Conservation (phyloP, 306 rosid genomes). For the Quercus bicolor region DNA sequence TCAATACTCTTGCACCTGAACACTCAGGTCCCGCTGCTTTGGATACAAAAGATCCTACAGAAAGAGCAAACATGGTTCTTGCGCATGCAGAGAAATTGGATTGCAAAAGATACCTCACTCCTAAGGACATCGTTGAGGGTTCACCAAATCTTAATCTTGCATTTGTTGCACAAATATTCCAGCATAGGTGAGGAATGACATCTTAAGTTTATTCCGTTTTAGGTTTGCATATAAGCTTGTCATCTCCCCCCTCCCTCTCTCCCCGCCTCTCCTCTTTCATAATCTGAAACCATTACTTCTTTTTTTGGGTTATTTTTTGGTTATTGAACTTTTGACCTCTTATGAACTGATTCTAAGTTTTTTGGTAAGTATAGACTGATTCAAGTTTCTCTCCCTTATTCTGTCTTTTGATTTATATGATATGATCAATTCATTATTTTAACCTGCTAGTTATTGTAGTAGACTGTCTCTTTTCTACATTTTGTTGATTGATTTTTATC, state of each 20-base stretch:
- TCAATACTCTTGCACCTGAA: slow-evolving; percentile 94
- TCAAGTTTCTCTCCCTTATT: neutral
- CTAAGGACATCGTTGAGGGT: slow-evolving; percentile 92
- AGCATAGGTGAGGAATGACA: slow-evolving; percentile 69
- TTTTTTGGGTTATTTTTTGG: neutral
- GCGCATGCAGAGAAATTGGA: slow-evolving; percentile 92
- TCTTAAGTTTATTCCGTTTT: neutral
- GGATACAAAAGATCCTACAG: slow-evolving; percentile 63
- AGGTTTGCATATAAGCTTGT: slow-evolving; percentile 12
- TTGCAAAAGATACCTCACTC: slow-evolving; percentile 89
- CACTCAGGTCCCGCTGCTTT: slow-evolving; percentile 63
- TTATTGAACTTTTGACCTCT: neutral
- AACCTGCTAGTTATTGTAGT: neutral
- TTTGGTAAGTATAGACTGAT: neutral
- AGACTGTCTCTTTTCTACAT: neutral
- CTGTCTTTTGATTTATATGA: neutral
- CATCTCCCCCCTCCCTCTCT: neutral
- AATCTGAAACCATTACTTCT: no score
- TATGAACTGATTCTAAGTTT: neutral
- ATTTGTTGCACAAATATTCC: slow-evolving; percentile 97
- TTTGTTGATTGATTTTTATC: neutral
- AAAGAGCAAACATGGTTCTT: slow-evolving; percentile 88
- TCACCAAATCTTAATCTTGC: slow-evolving; percentile 99
- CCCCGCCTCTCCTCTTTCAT: no score
- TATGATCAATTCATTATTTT: neutral